phyloP scores from a whole-genome alignment of 1,139 yeast genomes.

The Yamadazyma songkhlaensis region DNA sequence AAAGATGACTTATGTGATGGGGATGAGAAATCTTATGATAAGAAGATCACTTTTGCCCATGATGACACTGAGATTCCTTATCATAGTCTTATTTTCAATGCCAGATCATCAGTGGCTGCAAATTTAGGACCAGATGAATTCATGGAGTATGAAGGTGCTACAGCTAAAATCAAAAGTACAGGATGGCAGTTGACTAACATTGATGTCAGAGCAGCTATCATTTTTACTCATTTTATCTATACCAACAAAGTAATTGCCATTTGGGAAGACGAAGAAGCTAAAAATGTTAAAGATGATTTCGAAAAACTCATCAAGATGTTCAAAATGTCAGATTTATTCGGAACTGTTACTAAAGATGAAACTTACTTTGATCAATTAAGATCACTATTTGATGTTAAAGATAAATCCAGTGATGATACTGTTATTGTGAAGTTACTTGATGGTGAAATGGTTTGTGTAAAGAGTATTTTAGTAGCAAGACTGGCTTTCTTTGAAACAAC shows the following conservation, averaged over 20 bases:
- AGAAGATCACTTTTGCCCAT: constrained; percentile 15
- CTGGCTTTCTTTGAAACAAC: constrained; percentile 64
- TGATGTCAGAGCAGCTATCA: constrained; percentile 25
- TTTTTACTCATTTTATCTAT: constrained; percentile 35
- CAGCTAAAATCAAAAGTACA: constrained; percentile 20
- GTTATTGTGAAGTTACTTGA: constrained; percentile 33
- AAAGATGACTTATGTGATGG: neutral
- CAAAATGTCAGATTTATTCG: constrained; percentile 16
- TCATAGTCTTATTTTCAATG: constrained; percentile 27
- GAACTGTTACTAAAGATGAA: constrained; percentile 13
- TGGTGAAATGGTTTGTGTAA: constrained; percentile 42
- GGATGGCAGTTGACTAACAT: constrained; percentile 14
- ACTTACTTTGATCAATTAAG: constrained; percentile 14
- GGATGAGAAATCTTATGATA: constrained; percentile 14
- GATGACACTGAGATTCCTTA: constrained; percentile 24
- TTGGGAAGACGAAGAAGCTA: constrained; percentile 25
- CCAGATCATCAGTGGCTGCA: constrained; percentile 27
- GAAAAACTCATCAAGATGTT: constrained; percentile 20
- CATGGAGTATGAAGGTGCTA: constrained; percentile 18
- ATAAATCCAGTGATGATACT: neutral
- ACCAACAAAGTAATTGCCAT: constrained; percentile 24
- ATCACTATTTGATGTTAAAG: constrained; percentile 14
- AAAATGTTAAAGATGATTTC: constrained; percentile 19
- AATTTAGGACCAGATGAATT: constrained; percentile 20
- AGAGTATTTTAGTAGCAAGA: constrained; percentile 51